Evolutionary conservation across 1,284 basidiomycete genomes (phyloP).

Genomic region (Pseudozyma pruni): DNA sequence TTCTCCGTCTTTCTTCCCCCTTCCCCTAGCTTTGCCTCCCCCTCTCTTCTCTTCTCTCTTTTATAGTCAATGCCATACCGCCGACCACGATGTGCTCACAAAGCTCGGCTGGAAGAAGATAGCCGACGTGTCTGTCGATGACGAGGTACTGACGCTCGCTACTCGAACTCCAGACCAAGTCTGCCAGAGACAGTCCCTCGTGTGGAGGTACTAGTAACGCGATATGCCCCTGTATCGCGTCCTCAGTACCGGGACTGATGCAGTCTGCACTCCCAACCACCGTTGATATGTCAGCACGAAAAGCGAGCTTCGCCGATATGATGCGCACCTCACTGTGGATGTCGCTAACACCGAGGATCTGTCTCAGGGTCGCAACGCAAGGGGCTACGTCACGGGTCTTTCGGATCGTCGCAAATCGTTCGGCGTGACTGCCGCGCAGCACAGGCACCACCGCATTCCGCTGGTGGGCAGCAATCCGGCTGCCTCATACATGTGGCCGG

Average conservation of each 20-base stretch:
- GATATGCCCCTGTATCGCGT: slow-evolving; percentile 12
- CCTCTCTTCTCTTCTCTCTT: too few relatives aligned
- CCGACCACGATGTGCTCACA: slow-evolving; percentile 26
- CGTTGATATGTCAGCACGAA: slow-evolving; percentile 17
- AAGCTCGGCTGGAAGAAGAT: slow-evolving; percentile 25
- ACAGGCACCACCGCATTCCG: slow-evolving; percentile 3
- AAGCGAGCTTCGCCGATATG: neutral
- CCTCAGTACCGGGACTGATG: slow-evolving; percentile 7
- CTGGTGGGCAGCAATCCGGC: slow-evolving; percentile 13
- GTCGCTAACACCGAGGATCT: neutral
- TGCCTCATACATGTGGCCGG: slow-evolving; percentile 16
- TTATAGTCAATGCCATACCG: slow-evolving; percentile 1
- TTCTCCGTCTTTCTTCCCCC: too few relatives aligned
- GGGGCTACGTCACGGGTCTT: neutral
- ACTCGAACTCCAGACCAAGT: slow-evolving; percentile 4
- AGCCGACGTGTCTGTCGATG: neutral
- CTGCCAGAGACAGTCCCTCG: slow-evolving; percentile 13
- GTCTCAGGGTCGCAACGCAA: neutral
- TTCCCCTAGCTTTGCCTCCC: too few relatives aligned
- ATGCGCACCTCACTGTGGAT: slow-evolving; percentile 1
- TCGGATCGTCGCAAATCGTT: too few relatives aligned
- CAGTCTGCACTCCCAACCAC: slow-evolving; percentile 8
- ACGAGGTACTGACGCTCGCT: slow-evolving; percentile 27
- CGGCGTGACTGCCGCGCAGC: too few relatives aligned
- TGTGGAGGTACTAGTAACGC: neutral